phyloP scores from a whole-genome alignment of 805 yeast species.

The Maudiozyma turicensis region DNA sequence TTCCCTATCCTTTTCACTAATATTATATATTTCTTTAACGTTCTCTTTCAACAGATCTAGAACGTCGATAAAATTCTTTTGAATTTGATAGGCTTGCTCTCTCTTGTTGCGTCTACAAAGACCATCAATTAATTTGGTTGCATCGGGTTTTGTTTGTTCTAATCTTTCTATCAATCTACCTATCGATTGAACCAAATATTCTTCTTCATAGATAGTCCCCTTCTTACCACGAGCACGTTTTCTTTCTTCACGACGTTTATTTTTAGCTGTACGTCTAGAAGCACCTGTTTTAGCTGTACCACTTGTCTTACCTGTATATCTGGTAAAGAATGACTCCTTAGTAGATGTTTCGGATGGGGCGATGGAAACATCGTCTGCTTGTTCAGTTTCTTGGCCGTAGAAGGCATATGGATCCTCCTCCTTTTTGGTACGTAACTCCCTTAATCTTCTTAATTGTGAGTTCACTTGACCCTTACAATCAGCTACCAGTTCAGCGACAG shows the following conservation, averaged over 20 bases:
- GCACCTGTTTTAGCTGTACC: slow-evolving; percentile 97
- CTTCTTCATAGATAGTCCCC: slow-evolving; percentile 96
- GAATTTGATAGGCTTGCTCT: slow-evolving; percentile 77
- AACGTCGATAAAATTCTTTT: slow-evolving; percentile 53
- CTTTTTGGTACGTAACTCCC: slow-evolving; percentile 80
- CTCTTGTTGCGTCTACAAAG: slow-evolving; percentile 60
- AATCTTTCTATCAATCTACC: slow-evolving; percentile 82
- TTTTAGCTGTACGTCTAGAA: slow-evolving; percentile 83
- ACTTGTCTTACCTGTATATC: slow-evolving; percentile 91
- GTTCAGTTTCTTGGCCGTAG: slow-evolving; percentile 64
- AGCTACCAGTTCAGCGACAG: slow-evolving; percentile 79
- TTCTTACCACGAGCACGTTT: slow-evolving; percentile 95
- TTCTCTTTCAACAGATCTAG: slow-evolving; percentile 46
- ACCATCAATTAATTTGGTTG: slow-evolving; percentile 61
- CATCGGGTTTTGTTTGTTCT: slow-evolving; percentile 65
- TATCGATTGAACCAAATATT: slow-evolving; percentile 77
- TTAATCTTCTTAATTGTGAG: slow-evolving; percentile 73
- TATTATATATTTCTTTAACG: slow-evolving; percentile 64
- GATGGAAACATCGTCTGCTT: slow-evolving; percentile 87
- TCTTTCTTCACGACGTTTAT: slow-evolving; percentile 89
- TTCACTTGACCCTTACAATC: slow-evolving; percentile 81
- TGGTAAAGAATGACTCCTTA: slow-evolving; percentile 84
- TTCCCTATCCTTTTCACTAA: slow-evolving; percentile 80
- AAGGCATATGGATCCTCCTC: slow-evolving; percentile 77
- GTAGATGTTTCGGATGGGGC: slow-evolving; percentile 93